A percentile compares a stretch with the other conserved stretches of the same genome.
Conservation (phyloP, 2,329 filamentous ascomycete species). For the Curvularia lunata region DNA sequence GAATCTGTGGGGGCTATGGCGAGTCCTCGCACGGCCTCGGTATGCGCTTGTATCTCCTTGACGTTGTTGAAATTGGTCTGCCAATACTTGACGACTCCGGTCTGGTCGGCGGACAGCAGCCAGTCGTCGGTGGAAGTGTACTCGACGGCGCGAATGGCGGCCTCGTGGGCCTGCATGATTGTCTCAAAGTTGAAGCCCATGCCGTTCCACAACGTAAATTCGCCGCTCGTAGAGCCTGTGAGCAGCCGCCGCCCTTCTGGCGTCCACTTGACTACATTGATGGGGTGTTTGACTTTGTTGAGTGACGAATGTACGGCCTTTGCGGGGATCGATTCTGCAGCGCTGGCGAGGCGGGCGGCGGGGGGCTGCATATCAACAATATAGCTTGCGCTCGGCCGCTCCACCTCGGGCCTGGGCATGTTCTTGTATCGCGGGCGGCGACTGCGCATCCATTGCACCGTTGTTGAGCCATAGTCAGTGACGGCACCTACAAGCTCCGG, state of each 20-base stretch:
- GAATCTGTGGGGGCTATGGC: conserved; percentile 92
- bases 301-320: conserved; percentile 97
- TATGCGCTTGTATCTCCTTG: conserved; percentile 89
- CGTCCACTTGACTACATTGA: conserved; percentile 97
- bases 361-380: conserved; percentile 92
- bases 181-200: conserved; percentile 99
- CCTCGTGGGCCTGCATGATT: conserved; percentile 97
- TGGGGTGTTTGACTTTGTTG: conserved; percentile 96
- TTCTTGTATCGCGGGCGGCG: conserved; percentile 78
- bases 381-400: conserved; percentile 87
- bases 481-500: conserved; percentile 70
- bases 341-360: conserved; percentile 72
- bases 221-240: conserved; percentile 93
- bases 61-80: conserved; percentile 99
- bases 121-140: conserved; percentile 98
- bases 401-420: conserved; percentile 73
- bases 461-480: conserved; percentile 89
- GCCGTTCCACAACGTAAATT: conserved; percentile 98
- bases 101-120: conserved; percentile 94
- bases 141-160: conserved; percentile 78
- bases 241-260: conserved; percentile 90
- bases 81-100: conserved; percentile 97
- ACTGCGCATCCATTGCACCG: conserved; percentile 89
- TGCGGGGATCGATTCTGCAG: conserved; percentile 88
- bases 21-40: conserved; percentile 86